phyloP scores from a whole-genome alignment of 1,284 basidiomycete species.

The Sphagnurus paluster region DNA sequence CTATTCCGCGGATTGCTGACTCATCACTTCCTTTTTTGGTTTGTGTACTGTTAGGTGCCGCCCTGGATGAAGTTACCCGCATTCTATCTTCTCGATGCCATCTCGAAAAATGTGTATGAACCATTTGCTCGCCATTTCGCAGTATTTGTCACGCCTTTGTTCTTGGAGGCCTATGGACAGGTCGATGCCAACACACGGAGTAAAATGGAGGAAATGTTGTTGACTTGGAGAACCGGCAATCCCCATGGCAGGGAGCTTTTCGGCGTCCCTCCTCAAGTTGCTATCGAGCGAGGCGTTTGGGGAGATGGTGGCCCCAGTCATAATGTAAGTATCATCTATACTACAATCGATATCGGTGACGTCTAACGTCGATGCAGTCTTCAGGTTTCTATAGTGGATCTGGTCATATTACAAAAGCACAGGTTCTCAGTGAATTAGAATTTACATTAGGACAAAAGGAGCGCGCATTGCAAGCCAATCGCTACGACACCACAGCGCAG shows the following conservation, averaged over 20 bases:
- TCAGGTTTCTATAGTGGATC: constrained; percentile 32
- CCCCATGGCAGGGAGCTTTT: constrained; percentile 83
- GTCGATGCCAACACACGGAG: constrained; percentile 82
- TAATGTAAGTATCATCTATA: constrained; percentile 31
- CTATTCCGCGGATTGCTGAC: constrained; percentile 60
- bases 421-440: constrained; percentile 80
- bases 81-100: constrained; percentile 95
- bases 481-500: constrained; percentile 61
- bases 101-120: constrained; percentile 91
- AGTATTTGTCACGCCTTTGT: constrained; percentile 74
- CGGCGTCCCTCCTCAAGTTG: constrained; percentile 68
- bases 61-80: constrained; percentile 90
- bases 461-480: constrained; percentile 62
- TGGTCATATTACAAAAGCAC: constrained; percentile 60
- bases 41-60: constrained; percentile 65
- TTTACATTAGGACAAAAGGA: constrained; percentile 78
- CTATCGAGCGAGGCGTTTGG: constrained; percentile 81
- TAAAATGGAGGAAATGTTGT: constrained; percentile 96
- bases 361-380: constrained; percentile 17
- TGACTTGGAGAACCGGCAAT: constrained; percentile 88
- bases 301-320: constrained; percentile 44
- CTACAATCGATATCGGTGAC: background rate
- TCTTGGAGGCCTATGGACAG: constrained; percentile 81
- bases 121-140: constrained; percentile 86
- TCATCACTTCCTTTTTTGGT: constrained; percentile 47